Conservation (phyloP, 2,329 filamentous ascomycete species). For the Xylariomycetidae sp. region DNA sequence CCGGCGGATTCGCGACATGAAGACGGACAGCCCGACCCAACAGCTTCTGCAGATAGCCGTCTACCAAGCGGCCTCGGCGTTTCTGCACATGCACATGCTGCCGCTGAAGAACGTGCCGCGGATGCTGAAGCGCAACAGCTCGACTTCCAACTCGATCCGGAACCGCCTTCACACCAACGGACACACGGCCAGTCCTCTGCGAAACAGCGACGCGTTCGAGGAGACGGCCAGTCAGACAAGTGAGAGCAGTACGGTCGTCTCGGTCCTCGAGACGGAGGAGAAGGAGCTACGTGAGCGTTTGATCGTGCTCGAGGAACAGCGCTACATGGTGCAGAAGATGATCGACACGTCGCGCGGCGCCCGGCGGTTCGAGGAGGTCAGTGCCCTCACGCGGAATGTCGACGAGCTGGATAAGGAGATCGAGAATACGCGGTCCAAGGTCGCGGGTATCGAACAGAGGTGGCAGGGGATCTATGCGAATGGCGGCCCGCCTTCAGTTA, state of each 20-base stretch:
- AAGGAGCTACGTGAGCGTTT: constrained; percentile 73
- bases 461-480: constrained; percentile 48
- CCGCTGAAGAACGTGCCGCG: constrained; percentile 71
- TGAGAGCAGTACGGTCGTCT: constrained; percentile 48
- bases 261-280: constrained; percentile 70
- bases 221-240: constrained; percentile 45
- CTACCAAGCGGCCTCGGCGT: constrained; percentile 74
- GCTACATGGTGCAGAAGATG: constrained; percentile 84
- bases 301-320: constrained; percentile 84
- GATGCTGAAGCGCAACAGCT: constrained; percentile 48
- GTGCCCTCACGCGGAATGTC: constrained; percentile 69
- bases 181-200: constrained; percentile 31
- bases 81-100: constrained; percentile 86
- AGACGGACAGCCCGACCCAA: constrained; percentile 66
- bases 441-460: constrained; percentile 58
- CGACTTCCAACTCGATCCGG: constrained; percentile 28
- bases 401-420: constrained; percentile 81
- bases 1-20: constrained; percentile 72
- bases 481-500: constrained; percentile 9
- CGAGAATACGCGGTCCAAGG: constrained; percentile 55
- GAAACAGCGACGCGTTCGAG: constrained; percentile 38
- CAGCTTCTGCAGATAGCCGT: constrained; percentile 72
- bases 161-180: constrained; percentile 29
- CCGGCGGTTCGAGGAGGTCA: constrained; percentile 80
- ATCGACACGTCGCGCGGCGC: constrained; percentile 69